phyloP scores from a whole-genome alignment of 2,329 filamentous ascomycete genomes.

The Exophiala mesophila region DNA sequence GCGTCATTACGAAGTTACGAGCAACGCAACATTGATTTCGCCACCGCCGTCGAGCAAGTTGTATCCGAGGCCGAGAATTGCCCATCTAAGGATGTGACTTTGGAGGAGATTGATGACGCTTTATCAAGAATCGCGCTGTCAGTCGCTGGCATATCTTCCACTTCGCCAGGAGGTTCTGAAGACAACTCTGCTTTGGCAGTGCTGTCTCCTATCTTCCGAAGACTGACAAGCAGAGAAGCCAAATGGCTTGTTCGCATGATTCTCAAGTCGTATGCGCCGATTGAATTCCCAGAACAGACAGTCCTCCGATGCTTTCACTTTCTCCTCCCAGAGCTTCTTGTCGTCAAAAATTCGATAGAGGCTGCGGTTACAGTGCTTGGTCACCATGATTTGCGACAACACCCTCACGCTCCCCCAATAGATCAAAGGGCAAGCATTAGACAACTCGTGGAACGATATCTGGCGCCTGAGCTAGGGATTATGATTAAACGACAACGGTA shows the following conservation, averaged over 20 bases:
- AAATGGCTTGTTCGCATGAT: constrained; percentile 85
- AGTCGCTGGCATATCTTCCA: neutral
- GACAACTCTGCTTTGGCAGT: constrained; percentile 23
- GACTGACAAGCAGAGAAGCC: constrained; percentile 62
- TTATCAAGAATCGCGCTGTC: constrained; percentile 58
- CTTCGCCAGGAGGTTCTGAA: neutral
- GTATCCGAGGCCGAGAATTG: constrained; percentile 54
- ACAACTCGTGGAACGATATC: constrained; percentile 21
- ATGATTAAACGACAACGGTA: constrained; percentile 58
- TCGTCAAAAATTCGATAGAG: constrained; percentile 21
- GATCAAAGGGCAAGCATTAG: constrained; percentile 7
- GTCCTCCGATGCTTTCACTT: constrained; percentile 62
- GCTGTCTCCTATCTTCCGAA: constrained; percentile 55
- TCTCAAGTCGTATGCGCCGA: constrained; percentile 68
- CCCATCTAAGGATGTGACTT: constrained; percentile 46
- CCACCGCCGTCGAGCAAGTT: constrained; percentile 63
- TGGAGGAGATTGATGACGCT: constrained; percentile 67
- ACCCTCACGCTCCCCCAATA: constrained; percentile 12
- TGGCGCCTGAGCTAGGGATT: constrained; percentile 51
- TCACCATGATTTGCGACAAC: constrained; percentile 6
- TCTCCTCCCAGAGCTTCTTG: constrained; percentile 53
- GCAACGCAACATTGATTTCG: constrained; percentile 62
- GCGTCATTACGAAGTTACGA: constrained; percentile 60
- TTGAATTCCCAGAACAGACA: constrained; percentile 54
- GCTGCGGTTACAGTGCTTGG: constrained; percentile 17